Conservation (phyloP, 306 rosid species). For the Glycyrrhiza uralensis region DNA sequence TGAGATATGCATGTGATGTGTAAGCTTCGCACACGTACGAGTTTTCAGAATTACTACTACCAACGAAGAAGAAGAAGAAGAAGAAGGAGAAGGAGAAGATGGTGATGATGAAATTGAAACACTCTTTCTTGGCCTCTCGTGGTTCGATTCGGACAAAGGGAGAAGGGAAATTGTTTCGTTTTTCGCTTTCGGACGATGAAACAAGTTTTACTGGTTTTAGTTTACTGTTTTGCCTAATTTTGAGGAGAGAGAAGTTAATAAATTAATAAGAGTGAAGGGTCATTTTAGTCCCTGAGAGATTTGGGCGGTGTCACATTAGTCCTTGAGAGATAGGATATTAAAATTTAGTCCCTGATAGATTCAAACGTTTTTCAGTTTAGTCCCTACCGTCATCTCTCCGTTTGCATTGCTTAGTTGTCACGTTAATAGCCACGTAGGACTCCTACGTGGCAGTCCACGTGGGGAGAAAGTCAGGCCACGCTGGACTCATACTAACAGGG, state of each 20-base stretch:
- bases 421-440: no score
- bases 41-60: neutral
- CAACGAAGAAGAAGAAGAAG: neutral
- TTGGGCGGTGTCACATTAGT: no score
- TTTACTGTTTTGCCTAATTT: neutral
- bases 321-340: no score
- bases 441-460: no score
- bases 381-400: no score
- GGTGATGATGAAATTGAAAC: neutral
- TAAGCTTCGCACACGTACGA: neutral
- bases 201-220: constrained; percentile 7
- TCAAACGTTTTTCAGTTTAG: no score
- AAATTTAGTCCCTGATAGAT: no score
- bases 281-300: no score
- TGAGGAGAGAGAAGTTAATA: constrained; percentile 7
- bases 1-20: constrained; percentile 35
- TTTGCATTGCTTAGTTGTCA: no score
- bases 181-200: neutral
- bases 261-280: no score
- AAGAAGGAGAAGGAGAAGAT: neutral
- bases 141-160: neutral
- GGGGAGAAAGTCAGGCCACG: no score
- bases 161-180: neutral
- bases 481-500: no score
- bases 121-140: neutral